Evolutionary conservation across 2,329 filamentous ascomycete genomes (phyloP).

Genomic region (Penicillium sp.): DNA sequence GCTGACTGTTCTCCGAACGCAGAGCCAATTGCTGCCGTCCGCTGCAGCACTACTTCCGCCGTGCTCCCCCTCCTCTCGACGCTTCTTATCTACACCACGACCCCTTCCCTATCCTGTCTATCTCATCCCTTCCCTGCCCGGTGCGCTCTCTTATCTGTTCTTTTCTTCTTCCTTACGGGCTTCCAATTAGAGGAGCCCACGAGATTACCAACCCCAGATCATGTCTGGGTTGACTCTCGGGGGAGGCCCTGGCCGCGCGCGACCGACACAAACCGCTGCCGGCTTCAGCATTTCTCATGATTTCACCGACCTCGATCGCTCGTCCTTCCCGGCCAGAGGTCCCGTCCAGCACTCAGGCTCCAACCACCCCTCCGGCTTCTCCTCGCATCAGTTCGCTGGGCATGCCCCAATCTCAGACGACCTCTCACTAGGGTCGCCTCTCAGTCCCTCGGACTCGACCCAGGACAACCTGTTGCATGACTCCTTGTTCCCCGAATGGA

Average conservation of each 20-base stretch:
- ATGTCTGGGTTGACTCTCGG: conserved; percentile 44
- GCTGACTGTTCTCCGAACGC: conserved; percentile 10
- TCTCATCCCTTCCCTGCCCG: conserved; percentile 10
- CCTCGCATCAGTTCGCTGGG: conserved; percentile 14
- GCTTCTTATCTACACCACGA: conserved; percentile 11
- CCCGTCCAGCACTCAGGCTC: neutral
- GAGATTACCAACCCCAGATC: conserved; percentile 21
- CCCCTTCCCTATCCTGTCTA: conserved; percentile 9
- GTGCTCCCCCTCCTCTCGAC: conserved; percentile 13
- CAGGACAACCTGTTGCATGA: conserved; percentile 63
- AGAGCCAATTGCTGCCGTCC: conserved; percentile 12
- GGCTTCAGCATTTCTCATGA: conserved; percentile 34
- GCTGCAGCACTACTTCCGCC: neutral
- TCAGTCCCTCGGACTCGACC: conserved; percentile 41
- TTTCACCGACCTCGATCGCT: conserved; percentile 31
- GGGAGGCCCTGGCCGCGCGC: conserved; percentile 42
- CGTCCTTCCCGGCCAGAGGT: conserved; percentile 22
- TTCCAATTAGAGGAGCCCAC: conserved; percentile 23
- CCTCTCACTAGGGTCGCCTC: conserved; percentile 38
- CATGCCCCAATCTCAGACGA: conserved; percentile 44
- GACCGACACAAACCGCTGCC: conserved; percentile 34
- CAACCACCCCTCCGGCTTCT: conserved; percentile 5
- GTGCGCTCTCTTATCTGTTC: conserved; percentile 14
- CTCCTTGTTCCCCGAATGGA: conserved; percentile 68
- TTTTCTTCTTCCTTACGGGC: conserved; percentile 17